Evolutionary conservation across 2,329 filamentous ascomycete genomes (phyloP).

Genomic region (Sporothrix variecibatus): DNA sequence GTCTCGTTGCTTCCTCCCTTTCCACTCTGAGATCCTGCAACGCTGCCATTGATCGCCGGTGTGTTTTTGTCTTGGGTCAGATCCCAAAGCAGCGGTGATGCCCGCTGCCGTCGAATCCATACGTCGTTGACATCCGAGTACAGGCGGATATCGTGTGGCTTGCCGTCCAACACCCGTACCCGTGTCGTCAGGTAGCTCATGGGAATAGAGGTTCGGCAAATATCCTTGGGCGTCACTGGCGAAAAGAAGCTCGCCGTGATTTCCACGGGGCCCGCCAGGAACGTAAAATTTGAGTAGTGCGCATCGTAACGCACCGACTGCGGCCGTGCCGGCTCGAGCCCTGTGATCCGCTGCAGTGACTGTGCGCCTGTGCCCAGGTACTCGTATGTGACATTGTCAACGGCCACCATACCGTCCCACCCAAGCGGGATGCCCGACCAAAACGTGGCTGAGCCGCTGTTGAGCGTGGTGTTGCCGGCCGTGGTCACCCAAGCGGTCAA

Average conservation of each 20-base stretch:
- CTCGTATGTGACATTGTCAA: constrained; percentile 40
- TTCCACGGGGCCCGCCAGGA: constrained; percentile 37
- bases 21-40: neutral
- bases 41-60: constrained; percentile 45
- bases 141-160: constrained; percentile 50
- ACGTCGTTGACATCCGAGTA: constrained; percentile 69
- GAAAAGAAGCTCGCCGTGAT: constrained; percentile 59
- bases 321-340: constrained; percentile 30
- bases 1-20: neutral
- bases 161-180: constrained; percentile 60
- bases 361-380: constrained; percentile 48
- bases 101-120: constrained; percentile 72
- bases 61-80: constrained; percentile 44
- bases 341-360: constrained; percentile 40
- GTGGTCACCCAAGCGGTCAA: constrained; percentile 59
- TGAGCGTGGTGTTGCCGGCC: constrained; percentile 71
- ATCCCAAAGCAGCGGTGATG: constrained; percentile 67
- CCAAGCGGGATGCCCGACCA: constrained; percentile 26
- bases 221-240: constrained; percentile 74
- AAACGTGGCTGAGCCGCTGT: constrained; percentile 63
- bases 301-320: constrained; percentile 30
- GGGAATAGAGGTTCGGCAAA: constrained; percentile 73
- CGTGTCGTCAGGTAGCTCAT: constrained; percentile 72
- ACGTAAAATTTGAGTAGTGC: constrained; percentile 34
- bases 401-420: constrained; percentile 31